Conservation (phyloP, 192 early-diverging fungal species). For the Physocladia obscura region DNA sequence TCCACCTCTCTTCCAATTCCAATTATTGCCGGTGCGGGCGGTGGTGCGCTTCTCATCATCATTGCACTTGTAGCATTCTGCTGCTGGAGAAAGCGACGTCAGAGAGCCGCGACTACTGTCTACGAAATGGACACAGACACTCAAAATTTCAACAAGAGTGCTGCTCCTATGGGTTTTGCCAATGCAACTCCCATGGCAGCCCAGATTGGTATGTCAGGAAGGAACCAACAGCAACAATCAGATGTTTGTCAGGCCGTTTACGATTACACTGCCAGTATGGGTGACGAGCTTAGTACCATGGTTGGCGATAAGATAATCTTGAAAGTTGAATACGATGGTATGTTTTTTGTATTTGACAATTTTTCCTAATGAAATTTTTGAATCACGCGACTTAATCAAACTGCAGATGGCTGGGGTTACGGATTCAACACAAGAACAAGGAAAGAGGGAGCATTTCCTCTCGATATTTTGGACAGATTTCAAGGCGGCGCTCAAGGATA, state of each 20-base stretch:
- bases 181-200: background rate
- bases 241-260: background rate
- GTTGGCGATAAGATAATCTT: conserved; percentile 8
- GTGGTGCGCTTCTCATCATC: conserved; percentile 5
- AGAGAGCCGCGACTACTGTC: background rate
- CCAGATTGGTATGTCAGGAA: background rate
- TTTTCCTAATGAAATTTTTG: background rate
- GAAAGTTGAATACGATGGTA: background rate
- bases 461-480: conserved; percentile 6
- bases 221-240: background rate
- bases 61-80: conserved; percentile 1
- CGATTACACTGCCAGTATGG: conserved; percentile 6
- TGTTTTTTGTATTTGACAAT: background rate
- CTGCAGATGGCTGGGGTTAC: conserved; percentile 7
- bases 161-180: background rate
- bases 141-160: background rate
- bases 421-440: background rate
- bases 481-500: background rate
- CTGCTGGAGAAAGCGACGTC: conserved; percentile 4
- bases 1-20: background rate
- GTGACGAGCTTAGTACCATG: background rate
- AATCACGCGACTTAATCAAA: background rate
- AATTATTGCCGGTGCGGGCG: conserved; percentile 14
- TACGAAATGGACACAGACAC: background rate
- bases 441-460: background rate